Conservation (phyloP, 2,329 filamentous ascomycete genomes). For the Pseudocercospora fijiensis region DNA sequence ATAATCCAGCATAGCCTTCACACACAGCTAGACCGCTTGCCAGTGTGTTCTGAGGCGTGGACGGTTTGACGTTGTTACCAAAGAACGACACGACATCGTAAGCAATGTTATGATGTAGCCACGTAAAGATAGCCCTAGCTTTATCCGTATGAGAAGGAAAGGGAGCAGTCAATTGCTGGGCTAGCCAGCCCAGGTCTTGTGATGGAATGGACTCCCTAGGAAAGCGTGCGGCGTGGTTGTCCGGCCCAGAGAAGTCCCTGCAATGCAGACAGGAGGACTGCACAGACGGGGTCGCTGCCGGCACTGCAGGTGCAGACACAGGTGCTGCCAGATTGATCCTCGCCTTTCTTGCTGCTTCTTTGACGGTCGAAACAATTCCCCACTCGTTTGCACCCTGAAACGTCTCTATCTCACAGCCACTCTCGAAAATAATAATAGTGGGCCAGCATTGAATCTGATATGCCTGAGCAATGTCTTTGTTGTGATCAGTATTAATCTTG, state of each 20-base stretch:
- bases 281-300: constrained; percentile 14
- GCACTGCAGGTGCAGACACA: constrained; percentile 1
- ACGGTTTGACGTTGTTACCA: constrained; percentile 63
- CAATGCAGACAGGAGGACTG: constrained; percentile 69
- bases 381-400: constrained; percentile 20
- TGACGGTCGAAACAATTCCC: constrained; percentile 14
- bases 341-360: constrained; percentile 14
- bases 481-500: constrained; percentile 27
- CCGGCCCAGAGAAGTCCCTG: constrained; percentile 43
- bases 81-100: constrained; percentile 85
- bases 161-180: constrained; percentile 71
- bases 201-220: constrained; percentile 72
- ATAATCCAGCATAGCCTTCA: constrained; percentile 84
- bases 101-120: constrained; percentile 89
- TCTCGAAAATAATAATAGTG: constrained; percentile 22
- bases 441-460: constrained; percentile 26
- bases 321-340: constrained; percentile 17
- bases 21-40: constrained; percentile 81
- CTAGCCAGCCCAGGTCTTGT: constrained; percentile 67
- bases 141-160: constrained; percentile 91
- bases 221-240: constrained; percentile 54
- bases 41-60: constrained; percentile 71
- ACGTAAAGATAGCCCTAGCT: constrained; percentile 87
- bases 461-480: constrained; percentile 21
- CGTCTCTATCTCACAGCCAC: constrained; percentile 20